phyloP scores from a whole-genome alignment of 169 alveolate genomes.

The Cryptosporidium tyzzeri region DNA sequence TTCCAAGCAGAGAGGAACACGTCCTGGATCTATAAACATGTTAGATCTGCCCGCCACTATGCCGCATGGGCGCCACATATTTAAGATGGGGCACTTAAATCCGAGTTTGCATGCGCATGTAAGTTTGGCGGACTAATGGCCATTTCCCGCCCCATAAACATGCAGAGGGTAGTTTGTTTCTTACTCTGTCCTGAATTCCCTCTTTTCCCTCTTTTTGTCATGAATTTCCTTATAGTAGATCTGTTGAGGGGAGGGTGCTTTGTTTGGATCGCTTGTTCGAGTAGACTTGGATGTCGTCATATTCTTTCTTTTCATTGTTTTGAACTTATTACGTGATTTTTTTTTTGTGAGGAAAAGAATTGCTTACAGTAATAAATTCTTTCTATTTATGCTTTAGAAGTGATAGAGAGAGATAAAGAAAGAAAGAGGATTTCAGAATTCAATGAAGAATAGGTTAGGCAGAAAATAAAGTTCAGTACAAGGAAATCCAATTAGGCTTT shows the following conservation, averaged over 20 bases:
- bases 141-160: neutral
- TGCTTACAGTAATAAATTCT: too few species aligned
- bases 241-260: neutral
- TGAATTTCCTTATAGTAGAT: neutral
- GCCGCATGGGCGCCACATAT: neutral
- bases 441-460: neutral
- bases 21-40: constrained; percentile 70
- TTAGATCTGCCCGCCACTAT: constrained; percentile 46
- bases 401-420: neutral
- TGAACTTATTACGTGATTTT: neutral
- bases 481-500: neutral
- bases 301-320: neutral
- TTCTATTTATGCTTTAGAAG: neutral
- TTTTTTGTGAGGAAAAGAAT: neutral
- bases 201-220: neutral
- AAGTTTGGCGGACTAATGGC: neutral
- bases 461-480: neutral
- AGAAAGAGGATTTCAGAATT: neutral
- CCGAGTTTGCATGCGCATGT: constrained; percentile 6
- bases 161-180: neutral
- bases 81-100: neutral
- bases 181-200: neutral
- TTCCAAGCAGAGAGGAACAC: neutral
- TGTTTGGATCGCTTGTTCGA: neutral
- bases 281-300: neutral